phyloP scores from a whole-genome alignment of 2,329 filamentous ascomycete genomes.

The Monosporascus sp. region DNA sequence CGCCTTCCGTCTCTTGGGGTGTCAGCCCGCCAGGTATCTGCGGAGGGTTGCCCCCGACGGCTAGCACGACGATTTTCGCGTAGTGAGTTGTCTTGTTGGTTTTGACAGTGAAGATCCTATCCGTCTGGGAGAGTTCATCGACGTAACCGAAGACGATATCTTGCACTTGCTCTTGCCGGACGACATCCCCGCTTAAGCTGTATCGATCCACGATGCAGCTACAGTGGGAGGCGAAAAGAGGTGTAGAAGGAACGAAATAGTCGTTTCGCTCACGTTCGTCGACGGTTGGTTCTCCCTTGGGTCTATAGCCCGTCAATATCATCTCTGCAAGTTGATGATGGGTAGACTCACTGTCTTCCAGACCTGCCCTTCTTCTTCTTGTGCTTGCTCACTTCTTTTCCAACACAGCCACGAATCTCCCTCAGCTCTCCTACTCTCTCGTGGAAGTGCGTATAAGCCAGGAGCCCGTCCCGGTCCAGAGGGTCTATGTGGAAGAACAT shows the following conservation, averaged over 20 bases:
- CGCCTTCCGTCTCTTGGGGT: conserved; percentile 29
- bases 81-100: conserved; percentile 51
- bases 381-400: conserved; percentile 76
- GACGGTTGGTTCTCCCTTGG: conserved; percentile 44
- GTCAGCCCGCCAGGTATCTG: conserved; percentile 30
- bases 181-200: conserved; percentile 45
- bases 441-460: conserved; percentile 61
- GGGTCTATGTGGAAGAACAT: conserved; percentile 84
- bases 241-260: conserved; percentile 60
- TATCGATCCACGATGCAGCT: conserved; percentile 52
- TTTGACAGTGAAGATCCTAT: conserved; percentile 59
- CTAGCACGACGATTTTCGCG: conserved; percentile 60
- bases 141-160: conserved; percentile 56
- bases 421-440: conserved; percentile 57
- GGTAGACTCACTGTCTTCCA: conserved; percentile 37
- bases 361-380: conserved; percentile 54
- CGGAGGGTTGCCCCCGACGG: conserved; percentile 63
- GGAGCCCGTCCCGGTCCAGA: conserved; percentile 64
- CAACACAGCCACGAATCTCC: conserved; percentile 69
- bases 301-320: conserved; percentile 24
- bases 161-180: conserved; percentile 54
- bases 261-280: conserved; percentile 64
- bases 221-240: conserved; percentile 59
- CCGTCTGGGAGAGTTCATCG: conserved; percentile 36
- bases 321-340: neutral